Base-by-base conservation (phyloP, 139 green algal genomes). In the Chlamydomonas urium region DNA sequence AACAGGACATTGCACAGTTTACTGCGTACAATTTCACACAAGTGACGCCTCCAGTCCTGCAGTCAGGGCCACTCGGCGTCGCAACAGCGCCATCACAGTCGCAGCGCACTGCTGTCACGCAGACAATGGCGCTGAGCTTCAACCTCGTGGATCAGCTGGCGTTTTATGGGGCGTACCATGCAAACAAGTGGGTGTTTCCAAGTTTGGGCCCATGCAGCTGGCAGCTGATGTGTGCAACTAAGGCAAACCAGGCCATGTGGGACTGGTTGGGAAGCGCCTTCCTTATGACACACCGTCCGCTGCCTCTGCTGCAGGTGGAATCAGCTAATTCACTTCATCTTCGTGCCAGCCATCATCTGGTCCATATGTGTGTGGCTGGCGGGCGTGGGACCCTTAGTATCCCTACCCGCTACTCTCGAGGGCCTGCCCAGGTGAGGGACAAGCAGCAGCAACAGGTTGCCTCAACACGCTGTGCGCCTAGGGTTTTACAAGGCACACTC, bases 321-420 rank as follows among this genome's bases (percentile, higher is more conserved):
- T 77, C 87, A 94, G 76, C 71, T 87, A 29, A 92, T 96, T 4
- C 90, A 96, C 67, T 90, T 93, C 57, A 37, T 96, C 3, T 96
- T 91, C 70, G 89, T 96, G 21, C 90, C 90, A 0, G 33, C 65
- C 38, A 88, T 95, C 33, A 26, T 93, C 2, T 94, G 87, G 89
- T 82, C 77, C 1, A 34, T 79, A 0, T 48, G 71, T 2, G 90
- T 95, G 1, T 90, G 87, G 85, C 63, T 90, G 3, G 72, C 82
- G 2, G 81, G 82, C 47, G 76, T 79, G 0, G 84, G 85, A 29
- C 74, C 82, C 4, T 21, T 88, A 0, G 24, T 76, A 6, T 48
- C 63, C 23, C 26, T 80, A 0, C 45, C 73, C 10, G 3, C 38
- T 2, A 28, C 72, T 2, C 66, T 79, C 3, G 38, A 36, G 34